Evolutionary conservation across 176 grass and related monocot species (phyloP), one percentile per base, ranked within the genome.

Genomic region (Triticum turgidum): DNA sequence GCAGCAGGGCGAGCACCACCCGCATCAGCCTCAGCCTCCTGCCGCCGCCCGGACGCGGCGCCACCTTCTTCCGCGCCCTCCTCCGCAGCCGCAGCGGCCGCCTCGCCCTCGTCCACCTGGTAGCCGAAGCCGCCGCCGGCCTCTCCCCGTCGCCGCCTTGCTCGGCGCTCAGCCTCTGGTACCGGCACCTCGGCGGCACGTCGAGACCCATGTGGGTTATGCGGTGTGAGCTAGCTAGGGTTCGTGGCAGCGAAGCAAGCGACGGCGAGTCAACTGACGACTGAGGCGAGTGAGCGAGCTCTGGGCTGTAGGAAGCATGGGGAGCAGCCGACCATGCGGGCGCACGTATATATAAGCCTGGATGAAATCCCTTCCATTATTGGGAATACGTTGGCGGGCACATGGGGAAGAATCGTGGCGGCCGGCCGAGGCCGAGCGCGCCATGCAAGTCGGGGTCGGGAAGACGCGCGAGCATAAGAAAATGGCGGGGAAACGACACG

Each of bases 191-290:
- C 81, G 82, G 73, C 54, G 66, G 71, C 72, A 72, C 25, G 62
- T 83, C 73, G 37, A 90, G 27, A 72, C 84, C 89, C 89, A 95
- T 88, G 71, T 52, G 78, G 78, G 61, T 10, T 45, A 11, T 45
- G 42, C 11, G 11, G 44, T 29, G 49, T 24, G 65, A 10, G 10
- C 34, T 38, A 80, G 58, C 34, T 47, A 69, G 47, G 62, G 49
- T 47, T 1, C 44, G 44, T 86, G 11, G 86, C 77, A 8, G 73
- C 72, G 71, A 45, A 51, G 67, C 21, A 18, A 17, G 5, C 30
- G 45, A 9, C 59, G 45, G 3, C 29, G 20, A 49, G 20, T 59
- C 39, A 49, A 49, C 45, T 0, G 45, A 12, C 15, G 12, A 14
- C 45, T 12, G 45, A 13, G 62, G n/a, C 5, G 63, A 67, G 71